phyloP scores from a whole-genome alignment of 805 yeast species.

The Saccharomycopsis oosterbeekiorum region DNA sequence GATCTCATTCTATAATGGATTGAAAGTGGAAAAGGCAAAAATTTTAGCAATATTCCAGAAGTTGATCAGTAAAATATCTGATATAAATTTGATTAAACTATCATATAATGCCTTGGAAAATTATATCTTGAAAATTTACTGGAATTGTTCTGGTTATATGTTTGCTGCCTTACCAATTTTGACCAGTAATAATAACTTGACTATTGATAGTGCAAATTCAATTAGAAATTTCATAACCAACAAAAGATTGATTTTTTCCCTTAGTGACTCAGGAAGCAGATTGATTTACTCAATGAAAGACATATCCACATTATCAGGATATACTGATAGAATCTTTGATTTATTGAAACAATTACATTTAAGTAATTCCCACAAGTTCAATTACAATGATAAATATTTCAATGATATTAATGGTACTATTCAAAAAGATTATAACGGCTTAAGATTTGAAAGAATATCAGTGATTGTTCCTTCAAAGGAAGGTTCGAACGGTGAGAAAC shows the following conservation, averaged over 20 bases:
- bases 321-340: slow-evolving; percentile 76
- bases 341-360: slow-evolving; percentile 70
- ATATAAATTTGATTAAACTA: slow-evolving; percentile 50
- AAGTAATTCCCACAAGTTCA: slow-evolving; percentile 51
- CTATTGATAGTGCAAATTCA: slow-evolving; percentile 33
- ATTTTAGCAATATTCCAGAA: slow-evolving; percentile 48
- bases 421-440: slow-evolving; percentile 67
- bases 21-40: slow-evolving; percentile 62
- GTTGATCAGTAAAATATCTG: slow-evolving; percentile 44
- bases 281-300: slow-evolving; percentile 92
- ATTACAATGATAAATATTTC: slow-evolving; percentile 32
- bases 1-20: slow-evolving; percentile 89
- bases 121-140: slow-evolving; percentile 77
- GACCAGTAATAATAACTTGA: slow-evolving; percentile 30
- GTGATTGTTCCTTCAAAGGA: slow-evolving; percentile 63
- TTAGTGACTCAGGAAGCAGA: slow-evolving; percentile 93
- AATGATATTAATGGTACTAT: slow-evolving; percentile 69
- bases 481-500: slow-evolving; percentile 51
- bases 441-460: slow-evolving; percentile 74
- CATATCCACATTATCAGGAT: slow-evolving; percentile 82
- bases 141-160: slow-evolving; percentile 93
- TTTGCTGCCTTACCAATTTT: slow-evolving; percentile 87
- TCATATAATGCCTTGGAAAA: slow-evolving; percentile 71
- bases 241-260: slow-evolving; percentile 78
- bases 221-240: slow-evolving; percentile 87